Evolutionary conservation across 176 grass and related monocot genomes (phyloP).

Genomic region (Secale cereale): DNA sequence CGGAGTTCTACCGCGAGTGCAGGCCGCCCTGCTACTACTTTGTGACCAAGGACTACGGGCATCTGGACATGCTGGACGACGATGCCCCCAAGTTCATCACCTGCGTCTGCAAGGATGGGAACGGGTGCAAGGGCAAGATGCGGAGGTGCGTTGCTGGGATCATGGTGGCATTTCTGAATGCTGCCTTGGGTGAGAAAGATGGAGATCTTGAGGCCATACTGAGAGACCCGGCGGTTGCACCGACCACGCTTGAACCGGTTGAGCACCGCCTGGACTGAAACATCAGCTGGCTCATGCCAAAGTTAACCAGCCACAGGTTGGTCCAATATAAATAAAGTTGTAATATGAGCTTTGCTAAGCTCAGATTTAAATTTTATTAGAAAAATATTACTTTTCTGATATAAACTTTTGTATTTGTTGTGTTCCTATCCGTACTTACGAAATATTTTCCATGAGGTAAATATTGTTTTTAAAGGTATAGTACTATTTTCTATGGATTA

Average conservation of each 20-base stretch:
- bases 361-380: background rate
- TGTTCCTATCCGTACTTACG: background rate
- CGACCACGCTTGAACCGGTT: constrained; percentile 36
- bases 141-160: constrained; percentile 45
- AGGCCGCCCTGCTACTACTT: constrained; percentile 52
- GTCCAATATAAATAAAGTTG: background rate
- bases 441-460: background rate
- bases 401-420: background rate
- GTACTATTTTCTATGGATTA: too few relatives aligned
- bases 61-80: constrained; percentile 57
- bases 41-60: constrained; percentile 52
- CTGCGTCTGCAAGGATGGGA: constrained; percentile 49
- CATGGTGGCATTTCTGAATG: constrained; percentile 45
- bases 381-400: background rate
- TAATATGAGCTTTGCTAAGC: background rate
- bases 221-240: constrained; percentile 31
- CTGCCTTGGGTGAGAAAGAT: constrained; percentile 15
- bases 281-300: background rate
- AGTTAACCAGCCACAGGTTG: background rate
- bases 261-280: constrained; percentile 7
- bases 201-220: constrained; percentile 37
- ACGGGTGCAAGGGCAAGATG: constrained; percentile 45
- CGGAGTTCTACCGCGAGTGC: constrained; percentile 55
- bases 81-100: constrained; percentile 32
- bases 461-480: background rate